A percentile compares a stretch with the other conserved stretches of the same genome.
phyloP scores from a whole-genome alignment of 2,329 filamentous ascomycete genomes.

The Fusarium sororula region DNA sequence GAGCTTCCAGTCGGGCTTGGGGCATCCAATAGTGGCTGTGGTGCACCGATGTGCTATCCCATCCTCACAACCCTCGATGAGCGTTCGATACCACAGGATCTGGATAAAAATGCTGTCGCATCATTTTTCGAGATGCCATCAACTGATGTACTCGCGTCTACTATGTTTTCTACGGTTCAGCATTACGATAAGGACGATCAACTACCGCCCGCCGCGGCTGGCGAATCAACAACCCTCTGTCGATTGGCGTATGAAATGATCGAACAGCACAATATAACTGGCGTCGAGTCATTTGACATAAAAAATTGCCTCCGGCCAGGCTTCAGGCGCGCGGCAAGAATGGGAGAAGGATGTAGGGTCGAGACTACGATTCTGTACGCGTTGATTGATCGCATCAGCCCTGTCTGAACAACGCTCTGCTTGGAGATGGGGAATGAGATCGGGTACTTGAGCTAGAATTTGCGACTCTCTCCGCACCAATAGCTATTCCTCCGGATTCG shows the following conservation, averaged over 20 bases:
- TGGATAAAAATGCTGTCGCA: accelerated
- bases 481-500: neutral
- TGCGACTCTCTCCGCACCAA: neutral
- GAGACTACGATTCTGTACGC: conserved; percentile 15
- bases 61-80: too few species aligned
- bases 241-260: conserved; percentile 14
- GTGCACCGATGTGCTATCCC: neutral
- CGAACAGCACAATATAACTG: neutral
- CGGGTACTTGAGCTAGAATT: accelerated
- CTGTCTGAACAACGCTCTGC: neutral
- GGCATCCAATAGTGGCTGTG: too few species aligned
- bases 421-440: accelerated
- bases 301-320: conserved; percentile 1
- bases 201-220: neutral
- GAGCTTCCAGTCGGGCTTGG: neutral
- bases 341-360: conserved; percentile 17
- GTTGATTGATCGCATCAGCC: conserved; percentile 12
- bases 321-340: neutral
- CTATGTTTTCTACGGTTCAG: neutral
- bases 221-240: conserved; percentile 16
- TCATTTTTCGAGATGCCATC: accelerated
- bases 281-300: neutral
- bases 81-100: neutral
- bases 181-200: neutral
- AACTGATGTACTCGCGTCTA: accelerated